These are phyloP conservation scores for Brassica balearica DNA, from an alignment of 441 rosid species.

Conservation along the genomic window DNA sequence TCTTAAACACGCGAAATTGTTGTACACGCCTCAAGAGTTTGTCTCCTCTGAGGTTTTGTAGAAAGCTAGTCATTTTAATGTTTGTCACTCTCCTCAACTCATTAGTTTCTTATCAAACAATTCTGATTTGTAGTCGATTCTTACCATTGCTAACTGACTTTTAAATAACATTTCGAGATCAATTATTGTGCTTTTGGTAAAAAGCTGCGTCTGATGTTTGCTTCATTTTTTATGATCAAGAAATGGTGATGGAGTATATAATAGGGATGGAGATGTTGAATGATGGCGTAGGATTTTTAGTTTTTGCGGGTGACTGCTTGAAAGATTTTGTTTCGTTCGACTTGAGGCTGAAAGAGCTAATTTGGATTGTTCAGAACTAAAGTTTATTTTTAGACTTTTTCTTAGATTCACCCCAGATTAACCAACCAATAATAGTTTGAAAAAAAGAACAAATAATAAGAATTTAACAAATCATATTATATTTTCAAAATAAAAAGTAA, in stretches of 20 bases:
- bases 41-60: neutral
- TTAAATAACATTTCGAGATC: neutral
- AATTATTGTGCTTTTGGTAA: neutral
- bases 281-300: neutral
- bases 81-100: neutral
- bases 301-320: neutral
- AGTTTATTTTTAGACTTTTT: neutral
- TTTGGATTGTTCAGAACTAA: neutral
- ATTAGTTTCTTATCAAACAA: neutral
- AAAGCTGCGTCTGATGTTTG: neutral
- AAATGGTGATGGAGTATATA: neutral
- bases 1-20: neutral
- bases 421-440: too few species aligned
- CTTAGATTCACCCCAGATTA: too few species aligned
- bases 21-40: neutral
- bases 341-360: neutral
- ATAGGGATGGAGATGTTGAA: conserved; percentile 4
- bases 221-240: neutral
- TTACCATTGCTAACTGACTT: neutral
- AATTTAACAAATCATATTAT: too few species aligned
- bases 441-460: too few species aligned
- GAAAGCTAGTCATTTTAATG: neutral
- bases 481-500: too few species aligned
- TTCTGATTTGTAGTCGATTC: neutral
- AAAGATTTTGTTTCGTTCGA: neutral